Conservation (phyloP, 306 rosid genomes). For the Vigna mungo region DNA sequence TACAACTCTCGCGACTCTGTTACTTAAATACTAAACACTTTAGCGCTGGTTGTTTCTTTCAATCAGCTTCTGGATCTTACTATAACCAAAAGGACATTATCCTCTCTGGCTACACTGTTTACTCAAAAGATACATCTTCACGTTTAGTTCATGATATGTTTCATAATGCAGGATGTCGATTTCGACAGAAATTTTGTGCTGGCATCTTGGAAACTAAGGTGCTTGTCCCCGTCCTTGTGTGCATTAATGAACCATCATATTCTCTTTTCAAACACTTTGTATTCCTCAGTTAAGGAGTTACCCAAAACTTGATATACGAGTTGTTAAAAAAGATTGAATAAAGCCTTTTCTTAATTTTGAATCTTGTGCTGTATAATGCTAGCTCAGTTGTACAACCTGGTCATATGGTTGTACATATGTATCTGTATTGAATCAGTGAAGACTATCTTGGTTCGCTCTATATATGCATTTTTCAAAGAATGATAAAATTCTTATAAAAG, state of each 20-base stretch:
- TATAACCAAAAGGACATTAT: conserved; percentile 19
- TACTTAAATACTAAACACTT: conserved; percentile 1
- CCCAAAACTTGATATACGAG: background rate
- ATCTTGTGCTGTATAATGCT: background rate
- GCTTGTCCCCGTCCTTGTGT: conserved; percentile 37
- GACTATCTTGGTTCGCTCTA: background rate
- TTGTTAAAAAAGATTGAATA: background rate
- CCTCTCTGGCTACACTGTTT: conserved; percentile 18
- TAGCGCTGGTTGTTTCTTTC: conserved; percentile 9
- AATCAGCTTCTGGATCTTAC: conserved; percentile 29
- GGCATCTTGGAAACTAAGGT: conserved; percentile 94
- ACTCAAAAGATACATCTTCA: conserved; percentile 24
- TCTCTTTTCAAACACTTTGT: background rate
- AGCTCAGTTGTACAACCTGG: background rate
- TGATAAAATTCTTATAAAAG: conserved; percentile 20
- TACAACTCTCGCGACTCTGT: background rate
- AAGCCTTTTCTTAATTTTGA: conserved; percentile 7
- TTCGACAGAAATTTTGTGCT: conserved; percentile 58
- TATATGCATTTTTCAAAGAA: conserved; percentile 4
- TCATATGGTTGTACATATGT: background rate
- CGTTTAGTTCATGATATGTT: conserved; percentile 32
- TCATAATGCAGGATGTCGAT: conserved; percentile 58
- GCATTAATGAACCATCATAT: conserved; percentile 16
- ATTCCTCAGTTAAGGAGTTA: conserved; percentile 7
- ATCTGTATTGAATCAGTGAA: background rate